Base-by-base conservation (phyloP, 2,329 filamentous ascomycete species). In the Coleophoma crateriformis region DNA sequence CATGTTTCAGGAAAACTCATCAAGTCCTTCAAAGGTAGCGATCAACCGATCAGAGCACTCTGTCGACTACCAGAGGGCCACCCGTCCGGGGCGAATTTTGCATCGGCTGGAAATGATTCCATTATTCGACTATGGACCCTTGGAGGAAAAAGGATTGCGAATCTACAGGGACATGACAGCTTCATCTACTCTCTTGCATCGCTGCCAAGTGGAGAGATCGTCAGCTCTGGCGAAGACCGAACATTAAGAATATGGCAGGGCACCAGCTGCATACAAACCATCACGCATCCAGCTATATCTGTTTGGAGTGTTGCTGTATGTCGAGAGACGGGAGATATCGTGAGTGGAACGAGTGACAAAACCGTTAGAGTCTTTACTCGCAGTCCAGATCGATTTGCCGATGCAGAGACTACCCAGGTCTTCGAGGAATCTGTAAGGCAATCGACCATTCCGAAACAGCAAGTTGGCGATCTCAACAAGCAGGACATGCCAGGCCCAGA, bases 241-340 rank as follows among this genome's bases (percentile, higher is more conserved):
- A 96, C 94, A 0, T 82, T 95, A 33, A 81, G 90, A 47, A 75
- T 99, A 64, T 99, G 95, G 94, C 85, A 80, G 58, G 88, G 86
- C 41, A 79, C 74, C 13, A 78, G 90, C 50, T 97, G 92, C 65
- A 71, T 96, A 42, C 94, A 99, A 68, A 96, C 92, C 37, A 97
- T 99, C 56, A 96, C 92, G 1, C 90, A 96, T 62, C 94, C 94
- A 11, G 94, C 94, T 10, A 95, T 97, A 49, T 97, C 92, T 0
- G 91, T 99, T 5, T 99, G 94, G 94, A 78, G 82, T 13, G 90
- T 99, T 15, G 88, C 90, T n/a, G 87, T 81, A 11, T 94, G 88
- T 62, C 64, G 77, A 1, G 82, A 89, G 54, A 95, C 81, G 44
- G 92, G 94, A 19, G 95, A 99, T 61, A 92, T 99, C 53, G 89